These are phyloP conservation scores for Lathyrus aphaca DNA, from an alignment of 306 rosid genomes.

Conservation along the genomic window DNA sequence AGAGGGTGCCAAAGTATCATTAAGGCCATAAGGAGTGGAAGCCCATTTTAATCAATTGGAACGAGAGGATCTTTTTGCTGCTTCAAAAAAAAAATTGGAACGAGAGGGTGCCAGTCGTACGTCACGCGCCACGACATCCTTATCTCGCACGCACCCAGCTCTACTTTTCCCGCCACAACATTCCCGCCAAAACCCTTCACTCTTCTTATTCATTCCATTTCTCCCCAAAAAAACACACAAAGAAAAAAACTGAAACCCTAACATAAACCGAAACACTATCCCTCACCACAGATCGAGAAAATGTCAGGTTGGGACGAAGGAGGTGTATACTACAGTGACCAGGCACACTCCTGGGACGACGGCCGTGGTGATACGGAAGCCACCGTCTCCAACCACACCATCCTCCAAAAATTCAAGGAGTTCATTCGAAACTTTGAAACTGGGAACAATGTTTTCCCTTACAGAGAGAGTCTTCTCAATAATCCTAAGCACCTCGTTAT, in stretches of 20 bases:
- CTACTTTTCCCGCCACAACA: conserved; percentile 24
- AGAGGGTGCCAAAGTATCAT: too few species aligned
- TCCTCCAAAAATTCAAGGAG: conserved; percentile 85
- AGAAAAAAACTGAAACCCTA: conserved; percentile 22
- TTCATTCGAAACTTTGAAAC: conserved; percentile 88
- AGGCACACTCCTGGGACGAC: conserved; percentile 82
- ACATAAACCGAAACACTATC: not conserved
- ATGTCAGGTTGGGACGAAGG: conserved; percentile 99
- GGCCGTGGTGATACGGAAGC: conserved; percentile 48
- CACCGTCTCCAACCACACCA: conserved; percentile 62
- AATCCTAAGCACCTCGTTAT: conserved; percentile 65
- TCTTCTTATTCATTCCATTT: not conserved
- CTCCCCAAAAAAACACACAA: not conserved
- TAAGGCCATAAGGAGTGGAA: too few species aligned
- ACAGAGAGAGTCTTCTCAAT: conserved; percentile 80
- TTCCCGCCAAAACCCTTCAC: conserved; percentile 40
- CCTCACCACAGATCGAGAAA: conserved; percentile 17
- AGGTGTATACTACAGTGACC: conserved; percentile 91
- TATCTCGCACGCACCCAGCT: not conserved
- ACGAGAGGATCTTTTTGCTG: too few species aligned
- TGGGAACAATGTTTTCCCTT: conserved; percentile 69
- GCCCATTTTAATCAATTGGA: too few species aligned
- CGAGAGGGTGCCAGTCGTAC: not conserved
- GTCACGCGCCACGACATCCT: conserved; percentile 9
- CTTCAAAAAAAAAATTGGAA: too few species aligned